These are phyloP conservation scores for Tephrocybe sp. DNA, from an alignment of 768 basidiomycete genomes.

Conservation along the genomic window DNA sequence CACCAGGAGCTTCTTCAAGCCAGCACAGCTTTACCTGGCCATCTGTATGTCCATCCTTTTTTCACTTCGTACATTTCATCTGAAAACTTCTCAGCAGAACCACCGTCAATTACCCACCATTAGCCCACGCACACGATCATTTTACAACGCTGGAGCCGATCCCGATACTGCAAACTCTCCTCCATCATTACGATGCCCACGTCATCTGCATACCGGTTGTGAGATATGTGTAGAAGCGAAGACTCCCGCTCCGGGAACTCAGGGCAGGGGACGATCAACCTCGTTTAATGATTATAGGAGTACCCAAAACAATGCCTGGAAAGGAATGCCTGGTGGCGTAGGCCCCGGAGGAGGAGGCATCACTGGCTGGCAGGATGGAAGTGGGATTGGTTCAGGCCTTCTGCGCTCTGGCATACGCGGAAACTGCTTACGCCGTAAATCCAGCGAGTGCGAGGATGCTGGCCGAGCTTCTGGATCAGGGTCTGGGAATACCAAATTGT, in stretches of 20 bases:
- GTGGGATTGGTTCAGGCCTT: constrained; percentile 72
- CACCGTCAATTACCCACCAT: constrained; percentile 22
- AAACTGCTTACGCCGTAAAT: constrained; percentile 57
- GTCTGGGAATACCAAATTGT: constrained; percentile 54
- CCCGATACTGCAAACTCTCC: constrained; percentile 62
- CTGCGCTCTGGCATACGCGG: constrained; percentile 55
- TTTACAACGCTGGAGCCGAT: constrained; percentile 65
- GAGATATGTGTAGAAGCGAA: constrained; percentile 76
- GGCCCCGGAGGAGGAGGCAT: constrained; percentile 49
- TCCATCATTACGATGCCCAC: constrained; percentile 64
- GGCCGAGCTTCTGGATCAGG: constrained; percentile 44
- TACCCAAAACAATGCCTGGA: constrained; percentile 27
- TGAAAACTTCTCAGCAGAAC: constrained; percentile 10
- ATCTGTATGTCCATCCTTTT: constrained; percentile 12
- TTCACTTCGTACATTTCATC: neutral
- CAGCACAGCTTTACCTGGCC: constrained; percentile 9
- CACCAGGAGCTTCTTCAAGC: constrained; percentile 25
- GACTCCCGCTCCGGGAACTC: constrained; percentile 27
- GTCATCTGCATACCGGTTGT: constrained; percentile 72
- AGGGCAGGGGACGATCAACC: constrained; percentile 23
- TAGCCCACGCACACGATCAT: constrained; percentile 40
- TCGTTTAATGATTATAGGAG: constrained; percentile 17
- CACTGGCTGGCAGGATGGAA: constrained; percentile 74
- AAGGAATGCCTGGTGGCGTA: constrained; percentile 31
- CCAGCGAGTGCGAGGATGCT: constrained; percentile 18